These are phyloP conservation scores for Plectosphaerella cucumerina DNA, from an alignment of 2,329 filamentous ascomycete genomes.

Conservation along the genomic window DNA sequence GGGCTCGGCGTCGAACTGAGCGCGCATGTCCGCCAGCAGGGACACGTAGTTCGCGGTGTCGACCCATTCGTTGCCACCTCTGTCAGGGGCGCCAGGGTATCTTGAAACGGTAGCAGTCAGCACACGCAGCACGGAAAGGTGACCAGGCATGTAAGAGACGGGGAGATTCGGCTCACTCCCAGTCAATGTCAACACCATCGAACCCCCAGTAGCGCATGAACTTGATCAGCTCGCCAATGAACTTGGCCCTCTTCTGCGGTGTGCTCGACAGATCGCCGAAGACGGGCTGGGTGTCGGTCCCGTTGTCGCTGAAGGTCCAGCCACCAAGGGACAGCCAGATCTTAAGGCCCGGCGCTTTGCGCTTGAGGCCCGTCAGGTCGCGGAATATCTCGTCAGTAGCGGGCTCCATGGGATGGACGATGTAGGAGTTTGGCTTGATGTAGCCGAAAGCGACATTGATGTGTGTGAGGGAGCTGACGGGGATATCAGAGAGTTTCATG, in stretches of 20 bases:
- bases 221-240: conserved; percentile 13
- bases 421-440: conserved; percentile 24
- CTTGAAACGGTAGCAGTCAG: conserved; percentile 2
- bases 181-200: conserved; percentile 23
- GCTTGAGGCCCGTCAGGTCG: conserved; percentile 19
- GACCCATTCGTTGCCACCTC: conserved; percentile 9
- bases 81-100: conserved; percentile 16
- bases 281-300: conserved; percentile 14
- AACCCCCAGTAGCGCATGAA: conserved; percentile 17
- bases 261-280: conserved; percentile 18
- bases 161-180: conserved; percentile 37
- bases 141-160: too few relatives aligned
- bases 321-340: conserved; percentile 35
- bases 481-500: conserved; percentile 19
- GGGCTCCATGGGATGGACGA: conserved; percentile 12
- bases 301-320: conserved; percentile 34
- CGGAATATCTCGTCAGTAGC: background rate
- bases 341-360: conserved; percentile 19
- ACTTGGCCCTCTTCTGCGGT: conserved; percentile 6
- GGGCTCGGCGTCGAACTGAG: conserved; percentile 34
- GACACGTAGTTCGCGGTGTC: conserved; percentile 12
- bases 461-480: conserved; percentile 20
- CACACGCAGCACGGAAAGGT: too few relatives aligned
- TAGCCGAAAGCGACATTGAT: conserved; percentile 28
- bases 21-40: conserved; percentile 36